Base-by-base conservation (phyloP, 75 land plant genomes). In the Selaginella tamariscina region DNA sequence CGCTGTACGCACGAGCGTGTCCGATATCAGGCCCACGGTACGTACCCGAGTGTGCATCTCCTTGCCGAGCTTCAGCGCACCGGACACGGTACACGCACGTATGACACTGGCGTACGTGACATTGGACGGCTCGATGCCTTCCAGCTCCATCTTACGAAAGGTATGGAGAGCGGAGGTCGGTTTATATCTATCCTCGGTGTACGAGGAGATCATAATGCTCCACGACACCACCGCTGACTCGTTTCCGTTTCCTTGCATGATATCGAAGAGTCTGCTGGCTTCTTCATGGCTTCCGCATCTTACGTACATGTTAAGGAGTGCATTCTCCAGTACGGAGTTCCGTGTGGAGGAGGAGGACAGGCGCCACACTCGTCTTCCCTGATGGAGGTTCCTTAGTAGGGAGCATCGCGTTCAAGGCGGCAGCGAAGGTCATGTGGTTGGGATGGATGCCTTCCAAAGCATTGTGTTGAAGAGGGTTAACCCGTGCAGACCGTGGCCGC, bases 401-500 rank as follows among this genome's bases (percentile, higher is more conserved):
- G 65, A 20, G 26, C 65, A 64, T 1, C n/a, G 65, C 65, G 2
- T n/a, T 21, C 26, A 64, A 26, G 20, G 2, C 26, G 26, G 32
- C 29, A 29, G 65, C 65, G 26, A 24, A 64, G 1, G 27, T 18
- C n/a, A 32, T 1, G n/a, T 2, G n/a, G 2, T 21, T 15, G 20
- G 65, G 29, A 2, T 29, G 65, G 32, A 64, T 32, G 15, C 68
- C 68, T 54, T 67, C 68, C 56, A 67, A 18, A 18, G 68, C 68
- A 67, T 67, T 32, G n/a, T 27, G 1, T 39, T 32, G 21, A 67
- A 67, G 22, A 31, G 1, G 9, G 32, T 21, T 2, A 67, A 32
- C 11, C 11, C 68, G 2, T 39, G 21, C 20, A 9, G 26, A 21
- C 54, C 68, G 26, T 67, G 54, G 15, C 62, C 31, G 9, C n/a